Percentiles rank a stretch among this genome's conserved stretches.
Conservation (phyloP, 192 early-diverging fungal genomes). For the Gamsiella multidivaricata region DNA sequence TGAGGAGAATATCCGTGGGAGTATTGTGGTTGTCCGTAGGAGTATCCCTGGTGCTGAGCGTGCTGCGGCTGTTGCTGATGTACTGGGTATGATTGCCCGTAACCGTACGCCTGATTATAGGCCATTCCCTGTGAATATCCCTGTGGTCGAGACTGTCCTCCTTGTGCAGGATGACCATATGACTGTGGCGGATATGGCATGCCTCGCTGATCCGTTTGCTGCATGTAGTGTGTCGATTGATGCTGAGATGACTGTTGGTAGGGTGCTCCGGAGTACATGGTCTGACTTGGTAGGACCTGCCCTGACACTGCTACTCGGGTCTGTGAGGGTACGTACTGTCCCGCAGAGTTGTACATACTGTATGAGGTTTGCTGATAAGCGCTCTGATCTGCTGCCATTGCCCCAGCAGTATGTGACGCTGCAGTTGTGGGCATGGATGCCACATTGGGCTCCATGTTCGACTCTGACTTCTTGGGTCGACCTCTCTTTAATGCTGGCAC, state of each 20-base stretch:
- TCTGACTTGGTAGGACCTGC: neutral
- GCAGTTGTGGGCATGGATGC: constrained; percentile 11
- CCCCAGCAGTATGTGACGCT: neutral
- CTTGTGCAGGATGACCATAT: constrained; percentile 5
- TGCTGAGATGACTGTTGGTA: constrained; percentile 13
- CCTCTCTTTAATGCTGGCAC: constrained; percentile 6
- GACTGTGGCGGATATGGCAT: constrained; percentile 13
- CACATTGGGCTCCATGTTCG: neutral
- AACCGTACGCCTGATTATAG: constrained; percentile 19
- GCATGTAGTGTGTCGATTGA: constrained; percentile 23
- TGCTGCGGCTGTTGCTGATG: constrained; percentile 23
- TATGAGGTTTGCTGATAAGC: neutral
- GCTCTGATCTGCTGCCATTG: neutral
- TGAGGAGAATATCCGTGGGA: constrained; percentile 13
- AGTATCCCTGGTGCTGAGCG: constrained; percentile 16
- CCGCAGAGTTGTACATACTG: neutral
- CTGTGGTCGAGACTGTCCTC: constrained; percentile 16
- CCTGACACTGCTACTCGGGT: constrained; percentile 3
- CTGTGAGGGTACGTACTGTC: neutral
- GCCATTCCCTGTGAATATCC: constrained; percentile 10
- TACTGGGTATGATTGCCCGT: constrained; percentile 13
- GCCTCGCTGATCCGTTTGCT: constrained; percentile 15
- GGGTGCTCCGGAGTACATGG: constrained; percentile 12
- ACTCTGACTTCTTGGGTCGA: constrained; percentile 15
- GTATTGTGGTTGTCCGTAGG: constrained; percentile 14